A percentile compares a stretch with the other conserved stretches of the same genome.
These are phyloP conservation scores for Termitomyces titanicus DNA, from an alignment of 768 basidiomycete species.

Conservation along the genomic window DNA sequence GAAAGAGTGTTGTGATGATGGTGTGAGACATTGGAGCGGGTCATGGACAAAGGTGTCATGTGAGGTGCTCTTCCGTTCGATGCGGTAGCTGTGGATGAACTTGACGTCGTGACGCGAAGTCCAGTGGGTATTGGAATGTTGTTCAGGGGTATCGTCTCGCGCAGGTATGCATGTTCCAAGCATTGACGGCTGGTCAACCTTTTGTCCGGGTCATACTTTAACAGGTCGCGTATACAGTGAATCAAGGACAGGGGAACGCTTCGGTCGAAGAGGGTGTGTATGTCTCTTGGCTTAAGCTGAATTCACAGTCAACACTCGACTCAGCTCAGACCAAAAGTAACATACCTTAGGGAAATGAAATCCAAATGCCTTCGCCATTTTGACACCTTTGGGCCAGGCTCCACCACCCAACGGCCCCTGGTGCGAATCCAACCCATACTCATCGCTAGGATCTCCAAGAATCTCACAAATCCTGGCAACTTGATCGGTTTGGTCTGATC, in stretches of 20 bases:
- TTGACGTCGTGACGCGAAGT: constrained; percentile 37
- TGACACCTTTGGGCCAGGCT: constrained; percentile 79
- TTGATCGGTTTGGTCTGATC: constrained; percentile 90
- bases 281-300: constrained; percentile 63
- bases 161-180: constrained; percentile 85
- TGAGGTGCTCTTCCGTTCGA: constrained; percentile 33
- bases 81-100: constrained; percentile 29
- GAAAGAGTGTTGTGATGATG: constrained; percentile 22
- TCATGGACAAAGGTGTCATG: constrained; percentile 27
- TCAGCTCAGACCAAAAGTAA: constrained; percentile 10
- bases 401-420: constrained; percentile 81
- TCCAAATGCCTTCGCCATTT: constrained; percentile 82
- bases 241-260: constrained; percentile 77
- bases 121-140: constrained; percentile 60
- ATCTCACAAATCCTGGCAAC: constrained; percentile 86
- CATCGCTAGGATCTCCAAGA: constrained; percentile 86
- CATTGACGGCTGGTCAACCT: constrained; percentile 87
- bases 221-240: constrained; percentile 87
- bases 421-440: constrained; percentile 74
- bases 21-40: constrained; percentile 27
- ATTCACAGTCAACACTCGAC: constrained; percentile 9
- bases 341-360: constrained; percentile 88
- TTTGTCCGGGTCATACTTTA: constrained; percentile 87
- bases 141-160: constrained; percentile 69
- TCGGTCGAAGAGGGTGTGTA: constrained; percentile 73